These are phyloP conservation scores for Metschnikowia corniflorae DNA, from an alignment of 805 yeast species.

Conservation along the genomic window DNA sequence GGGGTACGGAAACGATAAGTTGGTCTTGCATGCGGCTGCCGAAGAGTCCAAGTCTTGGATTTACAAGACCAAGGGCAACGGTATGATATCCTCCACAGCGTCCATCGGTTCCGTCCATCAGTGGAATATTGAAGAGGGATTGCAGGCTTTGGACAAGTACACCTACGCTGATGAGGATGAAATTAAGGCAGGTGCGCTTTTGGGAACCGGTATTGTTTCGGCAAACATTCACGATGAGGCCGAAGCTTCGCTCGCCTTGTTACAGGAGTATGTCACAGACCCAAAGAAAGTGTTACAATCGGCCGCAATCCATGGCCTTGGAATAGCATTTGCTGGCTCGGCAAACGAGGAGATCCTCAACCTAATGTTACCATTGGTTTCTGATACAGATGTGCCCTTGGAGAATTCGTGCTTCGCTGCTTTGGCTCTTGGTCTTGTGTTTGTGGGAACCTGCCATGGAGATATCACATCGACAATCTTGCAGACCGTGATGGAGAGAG, in stretches of 20 bases:
- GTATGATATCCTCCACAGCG: conserved; percentile 90
- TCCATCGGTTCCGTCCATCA: conserved; percentile 84
- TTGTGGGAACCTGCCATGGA: conserved; percentile 94
- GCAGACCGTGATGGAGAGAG: conserved; percentile 86
- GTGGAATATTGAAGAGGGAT: conserved; percentile 89
- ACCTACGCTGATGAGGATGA: conserved; percentile 81
- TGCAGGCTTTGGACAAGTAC: conserved; percentile 85
- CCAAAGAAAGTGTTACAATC: conserved; percentile 61
- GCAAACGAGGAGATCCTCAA: conserved; percentile 79
- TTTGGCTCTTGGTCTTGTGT: conserved; percentile 87
- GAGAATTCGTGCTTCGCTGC: conserved; percentile 86
- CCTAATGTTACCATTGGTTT: conserved; percentile 74
- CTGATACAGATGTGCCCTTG: conserved; percentile 68
- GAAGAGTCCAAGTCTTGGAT: conserved; percentile 78
- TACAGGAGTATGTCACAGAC: conserved; percentile 77
- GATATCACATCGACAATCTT: conserved; percentile 90
- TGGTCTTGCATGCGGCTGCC: conserved; percentile 57
- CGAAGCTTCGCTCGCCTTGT: conserved; percentile 82
- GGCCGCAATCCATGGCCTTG: conserved; percentile 86
- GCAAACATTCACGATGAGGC: conserved; percentile 94
- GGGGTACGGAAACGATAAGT: conserved; percentile 85
- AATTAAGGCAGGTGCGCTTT: conserved; percentile 91
- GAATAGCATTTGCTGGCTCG: conserved; percentile 93
- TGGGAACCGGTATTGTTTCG: conserved; percentile 91
- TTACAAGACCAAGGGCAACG: conserved; percentile 85